A percentile compares a stretch with the other conserved stretches of the same genome.
phyloP scores from a whole-genome alignment of 179 eudicot genomes.

The Silene coronaria region DNA sequence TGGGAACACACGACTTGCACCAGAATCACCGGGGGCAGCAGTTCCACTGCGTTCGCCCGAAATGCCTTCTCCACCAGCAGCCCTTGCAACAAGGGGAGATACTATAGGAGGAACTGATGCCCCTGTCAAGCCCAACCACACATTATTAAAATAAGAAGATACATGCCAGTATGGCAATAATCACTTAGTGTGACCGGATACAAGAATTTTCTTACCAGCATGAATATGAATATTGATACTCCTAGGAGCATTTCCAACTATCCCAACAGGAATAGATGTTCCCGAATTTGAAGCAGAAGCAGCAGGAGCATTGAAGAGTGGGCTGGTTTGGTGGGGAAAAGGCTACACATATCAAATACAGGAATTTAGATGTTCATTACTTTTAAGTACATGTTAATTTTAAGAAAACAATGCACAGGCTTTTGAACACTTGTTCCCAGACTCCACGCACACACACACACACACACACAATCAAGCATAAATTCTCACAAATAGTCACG shows the following conservation, averaged over 20 bases:
- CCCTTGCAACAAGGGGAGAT: conserved; percentile 60
- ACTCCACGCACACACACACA: background rate
- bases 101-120: conserved; percentile 36
- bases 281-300: conserved; percentile 38
- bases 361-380: background rate
- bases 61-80: conserved; percentile 48
- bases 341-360: conserved; percentile 48
- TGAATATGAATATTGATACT: conserved; percentile 82
- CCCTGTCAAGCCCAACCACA: conserved; percentile 27
- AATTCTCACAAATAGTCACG: background rate
- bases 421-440: background rate
- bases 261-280: conserved; percentile 51
- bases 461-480: background rate
- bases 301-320: conserved; percentile 55
- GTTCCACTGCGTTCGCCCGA: conserved; percentile 42
- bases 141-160: background rate
- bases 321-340: conserved; percentile 70
- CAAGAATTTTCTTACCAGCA: conserved; percentile 48
- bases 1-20: conserved; percentile 35
- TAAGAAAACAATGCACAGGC: background rate
- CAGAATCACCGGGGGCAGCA: conserved; percentile 40
- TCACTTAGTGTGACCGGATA: background rate
- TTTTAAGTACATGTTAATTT: background rate
- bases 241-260: conserved; percentile 56
- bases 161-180: background rate